Evolutionary conservation across 2,329 filamentous ascomycete genomes (phyloP), one percentile per base, ranked within the genome.

Genomic region (Thielaviopsis populi): DNA sequence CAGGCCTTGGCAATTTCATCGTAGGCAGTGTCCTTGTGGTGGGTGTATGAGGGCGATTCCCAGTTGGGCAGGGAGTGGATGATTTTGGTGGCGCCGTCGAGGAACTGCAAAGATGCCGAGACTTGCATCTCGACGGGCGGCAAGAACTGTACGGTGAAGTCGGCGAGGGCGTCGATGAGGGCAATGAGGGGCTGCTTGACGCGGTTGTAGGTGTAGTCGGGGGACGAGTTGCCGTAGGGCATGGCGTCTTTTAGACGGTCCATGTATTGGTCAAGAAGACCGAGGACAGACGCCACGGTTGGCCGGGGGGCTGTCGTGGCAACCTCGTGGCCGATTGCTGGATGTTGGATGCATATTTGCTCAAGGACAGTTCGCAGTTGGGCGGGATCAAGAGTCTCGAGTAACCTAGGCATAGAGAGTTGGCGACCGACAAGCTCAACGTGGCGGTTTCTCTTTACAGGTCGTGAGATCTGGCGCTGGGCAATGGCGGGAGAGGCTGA

Each of bases 1-100:
- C 94, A 99, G 1, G 94, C 94, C 70, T 87, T 90, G 30, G 89
- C 87, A 68, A 99, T 91, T 72, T 97, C 94, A 70, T 99, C 92
- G 72, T 99, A 99, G 6, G 92, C 91, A 68, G 90, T 90, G 68
- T 96, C 87, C 74, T 96, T 96, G 77, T 95, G 89, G 69, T 96
- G 83, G 68, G 91, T 91, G 75, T 96, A 88, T 67, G 89, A 84
- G 66, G 87, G 88, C 54, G 85, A 89, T 69, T 94, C 88, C 91
- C 91, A 99, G 70, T 95, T 83, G 2, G 94, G 94, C 53, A 99
- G 79, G 46, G 85, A 81, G 73, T 99, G 91, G 64, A 97, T 88
- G 64, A 97, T 83, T 68, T 92, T 85, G 40, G 94, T 99, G 66
- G 88, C 92, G 56, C 87, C 87, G 69, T 99, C 89, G 27, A 99